phyloP scores from a whole-genome alignment of 75 land plant genomes.

The Cryptomeria japonica region DNA sequence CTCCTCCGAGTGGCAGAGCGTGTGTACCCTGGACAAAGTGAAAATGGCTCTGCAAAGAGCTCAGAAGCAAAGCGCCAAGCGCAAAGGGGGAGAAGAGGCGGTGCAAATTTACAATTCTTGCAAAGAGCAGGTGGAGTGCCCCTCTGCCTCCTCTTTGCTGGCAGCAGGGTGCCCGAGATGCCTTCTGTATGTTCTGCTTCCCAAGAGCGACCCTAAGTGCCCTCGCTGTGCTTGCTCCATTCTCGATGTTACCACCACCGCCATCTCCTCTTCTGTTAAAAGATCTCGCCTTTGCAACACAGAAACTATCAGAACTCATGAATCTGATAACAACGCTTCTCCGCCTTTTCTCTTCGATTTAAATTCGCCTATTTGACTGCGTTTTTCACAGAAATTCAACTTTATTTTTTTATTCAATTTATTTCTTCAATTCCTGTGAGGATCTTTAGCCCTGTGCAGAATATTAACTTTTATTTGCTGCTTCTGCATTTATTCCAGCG shows the following conservation, averaged over 20 bases:
- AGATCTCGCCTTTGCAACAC: too few species aligned
- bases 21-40: constrained; percentile 66
- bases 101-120: not conserved
- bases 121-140: not conserved
- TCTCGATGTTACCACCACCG: not conserved
- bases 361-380: too few species aligned
- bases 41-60: constrained; percentile 54
- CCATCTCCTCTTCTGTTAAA: too few species aligned
- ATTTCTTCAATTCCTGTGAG: too few species aligned
- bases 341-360: too few species aligned
- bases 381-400: too few species aligned
- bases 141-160: constrained; percentile 13
- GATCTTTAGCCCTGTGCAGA: too few species aligned
- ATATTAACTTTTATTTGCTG: too few species aligned
- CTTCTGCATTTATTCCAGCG: too few species aligned
- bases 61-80: constrained; percentile 10
- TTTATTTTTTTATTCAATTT: too few species aligned
- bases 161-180: constrained; percentile 9
- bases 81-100: not conserved
- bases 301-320: too few species aligned
- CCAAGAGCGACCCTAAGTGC: not conserved
- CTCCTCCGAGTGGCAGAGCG: constrained; percentile 33
- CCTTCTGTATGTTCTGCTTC: not conserved
- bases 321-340: too few species aligned
- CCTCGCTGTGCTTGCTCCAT: not conserved